These are phyloP conservation scores for Cyberlindnera subsufficiens DNA, from an alignment of 805 yeast genomes.

Conservation along the genomic window DNA sequence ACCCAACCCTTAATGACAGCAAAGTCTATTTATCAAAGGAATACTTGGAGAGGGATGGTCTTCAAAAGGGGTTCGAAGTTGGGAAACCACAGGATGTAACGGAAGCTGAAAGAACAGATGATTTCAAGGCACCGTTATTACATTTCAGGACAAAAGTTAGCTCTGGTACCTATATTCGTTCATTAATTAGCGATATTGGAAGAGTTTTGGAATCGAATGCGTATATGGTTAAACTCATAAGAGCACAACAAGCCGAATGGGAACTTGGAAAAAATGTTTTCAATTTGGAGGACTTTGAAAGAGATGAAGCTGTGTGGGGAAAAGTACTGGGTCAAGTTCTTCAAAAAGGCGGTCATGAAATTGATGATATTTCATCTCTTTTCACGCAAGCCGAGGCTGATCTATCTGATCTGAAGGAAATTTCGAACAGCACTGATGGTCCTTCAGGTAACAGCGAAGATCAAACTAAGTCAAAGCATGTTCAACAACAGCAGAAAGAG, in stretches of 20 bases:
- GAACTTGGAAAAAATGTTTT: slow-evolving; percentile 64
- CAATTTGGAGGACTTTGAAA: slow-evolving; percentile 56
- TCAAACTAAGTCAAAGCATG: no score
- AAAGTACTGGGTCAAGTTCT: slow-evolving; percentile 53
- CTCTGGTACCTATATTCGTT: slow-evolving; percentile 92
- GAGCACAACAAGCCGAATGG: slow-evolving; percentile 84
- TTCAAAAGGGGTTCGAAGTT: slow-evolving; percentile 32
- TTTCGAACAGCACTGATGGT: no score
- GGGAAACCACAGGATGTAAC: slow-evolving; percentile 33
- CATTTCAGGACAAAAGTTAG: slow-evolving; percentile 78
- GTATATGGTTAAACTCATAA: slow-evolving; percentile 77
- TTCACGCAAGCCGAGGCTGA: slow-evolving; percentile 25
- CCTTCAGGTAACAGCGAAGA: no score
- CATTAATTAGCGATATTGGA: slow-evolving; percentile 85
- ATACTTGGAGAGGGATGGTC: slow-evolving; percentile 39
- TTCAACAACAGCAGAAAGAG: no score
- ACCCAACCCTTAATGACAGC: slow-evolving; percentile 51
- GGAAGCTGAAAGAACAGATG: slow-evolving; percentile 30
- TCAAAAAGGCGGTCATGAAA: slow-evolving; percentile 32
- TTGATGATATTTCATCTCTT: slow-evolving; percentile 34
- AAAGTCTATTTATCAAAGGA: slow-evolving; percentile 54
- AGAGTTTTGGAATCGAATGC: slow-evolving; percentile 74
- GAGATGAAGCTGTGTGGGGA: slow-evolving; percentile 65
- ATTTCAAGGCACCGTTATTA: slow-evolving; percentile 56
- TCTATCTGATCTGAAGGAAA: no score